Conservation (phyloP, 495 filamentous ascomycete genomes). For the Talaromyces stipitatus region DNA sequence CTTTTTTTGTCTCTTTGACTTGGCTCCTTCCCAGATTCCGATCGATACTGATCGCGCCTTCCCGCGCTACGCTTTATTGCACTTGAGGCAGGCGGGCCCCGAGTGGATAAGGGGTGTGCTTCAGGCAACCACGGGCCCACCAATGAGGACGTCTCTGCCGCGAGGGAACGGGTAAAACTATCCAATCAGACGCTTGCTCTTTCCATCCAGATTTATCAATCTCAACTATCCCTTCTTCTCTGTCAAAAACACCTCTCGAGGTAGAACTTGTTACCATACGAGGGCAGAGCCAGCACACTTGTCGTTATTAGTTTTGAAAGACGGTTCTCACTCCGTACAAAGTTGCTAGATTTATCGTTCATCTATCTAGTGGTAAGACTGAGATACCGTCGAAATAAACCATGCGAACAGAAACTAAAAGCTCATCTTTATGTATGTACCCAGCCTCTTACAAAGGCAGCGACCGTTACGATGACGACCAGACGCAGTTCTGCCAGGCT, state of each 20-base stretch:
- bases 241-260: too few relatives aligned
- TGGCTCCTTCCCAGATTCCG: background rate
- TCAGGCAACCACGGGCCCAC: conserved; percentile 3
- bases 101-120: conserved; percentile 3
- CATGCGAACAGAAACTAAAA: background rate
- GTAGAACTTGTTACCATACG: too few relatives aligned
- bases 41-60: background rate
- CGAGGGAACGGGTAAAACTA: background rate
- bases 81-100: background rate
- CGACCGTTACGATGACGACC: conserved; percentile 4
- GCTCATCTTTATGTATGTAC: background rate
- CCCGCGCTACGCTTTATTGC: background rate
- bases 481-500: conserved; percentile 19
- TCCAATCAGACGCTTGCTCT: background rate
- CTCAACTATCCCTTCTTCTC: background rate
- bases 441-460: background rate
- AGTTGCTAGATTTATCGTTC: too few relatives aligned
- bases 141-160: background rate
- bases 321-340: too few relatives aligned
- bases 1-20: background rate
- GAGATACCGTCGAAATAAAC: background rate
- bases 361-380: too few relatives aligned
- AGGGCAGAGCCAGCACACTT: too few relatives aligned
- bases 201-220: background rate
- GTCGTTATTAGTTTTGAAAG: too few relatives aligned